Percentiles rank a stretch among this genome's conserved stretches.
Conservation (phyloP, 78 protist genomes). For the Tieghemostelium lacteum region DNA sequence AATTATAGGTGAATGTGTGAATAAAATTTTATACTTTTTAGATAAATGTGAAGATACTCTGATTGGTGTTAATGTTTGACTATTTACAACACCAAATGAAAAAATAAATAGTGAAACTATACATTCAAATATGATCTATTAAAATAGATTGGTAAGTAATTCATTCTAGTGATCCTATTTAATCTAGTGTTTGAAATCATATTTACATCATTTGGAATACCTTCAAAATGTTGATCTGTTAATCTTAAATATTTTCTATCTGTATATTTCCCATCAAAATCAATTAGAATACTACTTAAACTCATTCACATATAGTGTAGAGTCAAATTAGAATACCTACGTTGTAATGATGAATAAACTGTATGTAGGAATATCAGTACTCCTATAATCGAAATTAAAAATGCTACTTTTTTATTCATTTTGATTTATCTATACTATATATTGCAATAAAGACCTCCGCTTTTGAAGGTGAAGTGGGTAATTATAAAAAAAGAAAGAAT, state of each 20-base stretch:
- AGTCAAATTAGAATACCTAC: too few species aligned
- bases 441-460: too few species aligned
- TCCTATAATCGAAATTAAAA: conserved; percentile 28
- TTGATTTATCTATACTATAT: conserved; percentile 8
- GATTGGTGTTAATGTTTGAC: conserved; percentile 49
- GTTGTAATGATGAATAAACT: conserved; percentile 61
- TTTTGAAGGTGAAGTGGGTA: too few species aligned
- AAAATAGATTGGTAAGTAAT: too few species aligned
- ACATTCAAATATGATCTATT: conserved; percentile 58
- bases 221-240: conserved; percentile 52
- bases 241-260: conserved; percentile 68
- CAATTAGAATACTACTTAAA: background rate
- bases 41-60: conserved; percentile 51
- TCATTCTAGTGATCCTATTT: too few species aligned
- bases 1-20: background rate
- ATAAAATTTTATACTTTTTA: conserved; percentile 32
- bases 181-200: background rate
- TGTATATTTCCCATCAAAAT: too few species aligned
- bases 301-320: background rate
- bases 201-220: conserved; percentile 68
- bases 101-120: conserved; percentile 39
- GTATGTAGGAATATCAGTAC: conserved; percentile 35
- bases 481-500: background rate
- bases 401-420: conserved; percentile 6
- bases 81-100: conserved; percentile 51